A percentile compares a stretch with the other conserved stretches of the same genome.
phyloP scores from a whole-genome alignment of 108 stramenopile species.

The Cylindrotheca fusiformis region DNA sequence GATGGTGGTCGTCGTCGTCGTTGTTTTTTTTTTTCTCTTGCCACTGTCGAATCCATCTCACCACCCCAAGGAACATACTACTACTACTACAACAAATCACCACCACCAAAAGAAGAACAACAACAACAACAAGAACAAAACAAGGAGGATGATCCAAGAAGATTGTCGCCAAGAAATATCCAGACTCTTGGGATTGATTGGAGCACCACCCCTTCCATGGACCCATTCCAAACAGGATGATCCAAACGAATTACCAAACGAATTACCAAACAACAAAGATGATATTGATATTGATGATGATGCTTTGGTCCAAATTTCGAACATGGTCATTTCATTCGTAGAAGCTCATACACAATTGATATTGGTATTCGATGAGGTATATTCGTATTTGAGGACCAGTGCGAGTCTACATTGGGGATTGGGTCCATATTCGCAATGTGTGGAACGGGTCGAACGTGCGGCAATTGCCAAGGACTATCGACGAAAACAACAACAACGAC shows the following conservation, averaged over 20 bases:
- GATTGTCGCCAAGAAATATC: conserved; percentile 22
- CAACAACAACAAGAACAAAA: conserved; percentile 2
- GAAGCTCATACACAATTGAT: conserved; percentile 26
- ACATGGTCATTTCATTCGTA: no score
- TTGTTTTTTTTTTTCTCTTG: no score
- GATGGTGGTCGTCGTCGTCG: no score
- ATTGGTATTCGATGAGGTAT: conserved; percentile 21
- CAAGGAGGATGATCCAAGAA: background rate
- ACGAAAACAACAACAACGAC: background rate
- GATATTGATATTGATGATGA: background rate
- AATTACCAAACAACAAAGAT: no score
- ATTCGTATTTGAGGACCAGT: conserved; percentile 16
- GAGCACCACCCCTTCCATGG: conserved; percentile 17
- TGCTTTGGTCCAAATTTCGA: background rate
- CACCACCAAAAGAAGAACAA: conserved; percentile 8
- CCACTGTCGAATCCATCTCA: no score
- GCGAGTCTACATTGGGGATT: conserved; percentile 33
- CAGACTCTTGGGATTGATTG: conserved; percentile 20
- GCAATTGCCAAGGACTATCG: conserved; percentile 21
- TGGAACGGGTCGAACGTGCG: conserved; percentile 40
- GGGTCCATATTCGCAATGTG: conserved; percentile 36
- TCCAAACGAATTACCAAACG: no score
- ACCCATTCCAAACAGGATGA: background rate
- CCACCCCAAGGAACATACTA: no score
- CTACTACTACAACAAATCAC: background rate